Conservation (phyloP, 768 basidiomycete species). For the Suillus americanus region DNA sequence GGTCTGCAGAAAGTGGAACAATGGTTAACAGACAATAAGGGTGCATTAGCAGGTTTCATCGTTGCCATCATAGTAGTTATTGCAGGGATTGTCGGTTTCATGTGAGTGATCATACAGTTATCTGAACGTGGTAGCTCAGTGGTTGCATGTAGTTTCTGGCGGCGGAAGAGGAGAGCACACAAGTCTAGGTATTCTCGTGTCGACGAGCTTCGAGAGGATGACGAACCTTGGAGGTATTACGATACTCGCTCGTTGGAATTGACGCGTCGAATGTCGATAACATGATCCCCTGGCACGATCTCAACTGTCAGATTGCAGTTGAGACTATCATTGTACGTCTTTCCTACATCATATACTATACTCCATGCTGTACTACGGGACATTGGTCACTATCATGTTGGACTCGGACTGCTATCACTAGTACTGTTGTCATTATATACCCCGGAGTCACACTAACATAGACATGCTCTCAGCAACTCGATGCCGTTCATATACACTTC, state of each 20-base stretch:
- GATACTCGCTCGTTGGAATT: conserved; percentile 15
- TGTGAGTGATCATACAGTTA: conserved; percentile 26
- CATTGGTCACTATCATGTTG: neutral
- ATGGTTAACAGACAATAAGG: conserved; percentile 48
- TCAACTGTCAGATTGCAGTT: neutral
- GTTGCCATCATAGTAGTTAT: conserved; percentile 43
- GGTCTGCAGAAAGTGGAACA: conserved; percentile 41
- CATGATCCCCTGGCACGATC: neutral
- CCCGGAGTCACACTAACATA: neutral
- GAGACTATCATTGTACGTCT: neutral
- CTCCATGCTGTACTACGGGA: neutral
- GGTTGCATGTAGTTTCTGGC: conserved; percentile 25
- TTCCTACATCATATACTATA: neutral
- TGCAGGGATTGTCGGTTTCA: conserved; percentile 32
- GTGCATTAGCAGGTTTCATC: conserved; percentile 47
- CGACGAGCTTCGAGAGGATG: conserved; percentile 27
- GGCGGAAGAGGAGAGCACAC: conserved; percentile 25
- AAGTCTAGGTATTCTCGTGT: conserved; percentile 21
- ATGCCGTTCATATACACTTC: neutral
- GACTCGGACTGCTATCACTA: neutral
- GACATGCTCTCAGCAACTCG: neutral
- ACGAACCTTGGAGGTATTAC: conserved; percentile 31
- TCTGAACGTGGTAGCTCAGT: neutral
- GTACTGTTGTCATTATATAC: neutral
- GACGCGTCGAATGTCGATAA: neutral